phyloP scores from a whole-genome alignment of 208 protist genomes.

The Leishmania aethiopica region DNA sequence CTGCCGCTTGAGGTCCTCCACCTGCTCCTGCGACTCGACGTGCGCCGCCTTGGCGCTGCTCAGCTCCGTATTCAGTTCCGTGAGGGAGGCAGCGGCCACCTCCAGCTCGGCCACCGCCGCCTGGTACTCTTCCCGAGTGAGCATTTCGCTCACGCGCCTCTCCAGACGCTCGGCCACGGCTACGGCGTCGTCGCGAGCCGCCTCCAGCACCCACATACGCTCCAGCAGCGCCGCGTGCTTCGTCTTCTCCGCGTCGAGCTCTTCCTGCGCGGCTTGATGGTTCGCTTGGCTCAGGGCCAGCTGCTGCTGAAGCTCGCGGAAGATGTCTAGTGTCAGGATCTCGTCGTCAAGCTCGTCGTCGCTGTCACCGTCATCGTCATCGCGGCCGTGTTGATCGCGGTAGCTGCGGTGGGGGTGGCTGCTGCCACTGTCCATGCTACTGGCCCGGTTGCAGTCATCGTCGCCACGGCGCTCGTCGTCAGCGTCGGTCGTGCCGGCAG shows the following conservation, averaged over 20 bases:
- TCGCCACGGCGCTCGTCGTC: constrained; percentile 13
- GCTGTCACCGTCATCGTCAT: constrained; percentile 20
- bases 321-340: constrained; percentile 20
- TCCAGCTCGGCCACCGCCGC: constrained; percentile 40
- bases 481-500: not conserved
- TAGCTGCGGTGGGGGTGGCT: not conserved
- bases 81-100: constrained; percentile 20
- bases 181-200: constrained; percentile 45
- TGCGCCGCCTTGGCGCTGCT: constrained; percentile 21
- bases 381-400: not conserved
- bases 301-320: constrained; percentile 43
- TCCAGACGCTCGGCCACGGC: constrained; percentile 22
- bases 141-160: constrained; percentile 42
- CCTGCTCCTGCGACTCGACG: constrained; percentile 12
- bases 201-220: constrained; percentile 74
- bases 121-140: constrained; percentile 53
- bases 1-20: constrained; percentile 27
- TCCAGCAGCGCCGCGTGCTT: constrained; percentile 63
- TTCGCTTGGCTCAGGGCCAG: constrained; percentile 47
- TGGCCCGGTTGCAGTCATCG: not conserved
- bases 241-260: constrained; percentile 60
- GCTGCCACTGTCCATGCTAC: constrained; percentile 10
- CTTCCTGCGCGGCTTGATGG: constrained; percentile 37
- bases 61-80: constrained; percentile 40
- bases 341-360: constrained; percentile 33